Evolutionary conservation across 495 filamentous ascomycete genomes (phyloP), one percentile per base, ranked within the genome.

Genomic region (Talaromyces liani): DNA sequence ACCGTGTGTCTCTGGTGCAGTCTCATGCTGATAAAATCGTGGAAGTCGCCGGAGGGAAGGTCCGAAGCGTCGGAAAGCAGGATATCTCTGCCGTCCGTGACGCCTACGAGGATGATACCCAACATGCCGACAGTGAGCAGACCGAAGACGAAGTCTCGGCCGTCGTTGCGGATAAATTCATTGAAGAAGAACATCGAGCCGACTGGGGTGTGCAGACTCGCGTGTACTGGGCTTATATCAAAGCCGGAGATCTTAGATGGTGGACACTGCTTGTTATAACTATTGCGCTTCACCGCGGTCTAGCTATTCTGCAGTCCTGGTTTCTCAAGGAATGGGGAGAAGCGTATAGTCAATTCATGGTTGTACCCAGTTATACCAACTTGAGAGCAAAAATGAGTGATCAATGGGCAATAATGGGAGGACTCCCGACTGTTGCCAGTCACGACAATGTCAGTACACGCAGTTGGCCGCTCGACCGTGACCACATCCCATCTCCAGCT

Each of bases 301-400:
- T 81, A 29, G 78, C 81, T 61, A 73, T 92, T 58, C 83, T 73
- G 27, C 83, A 89, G 66, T 84, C 82, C 14, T 95, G 90, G 88
- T 93, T 92, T 61, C 82, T 95, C 53, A 93, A 95, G 67, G 81
- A 83, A 66, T 95, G 91, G 91, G 90, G 88, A 55, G 90, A 93
- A 72, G 84, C 85, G 6, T 93, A 93, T 69, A 76, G 79, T 57
- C 64, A 75, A 59, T 66, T 63, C 34, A 31, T 66, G 29, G 51
- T 71, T 5, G 10, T 70, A 6, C 58, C 67, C 24, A 58, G 55
- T 10, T 60, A 65, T 9, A 59, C 64, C 6, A 41, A 33, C 4
- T 64, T 61, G 33, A 59, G 58, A 10, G 41, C 47, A 20, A 63
- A 58, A 3, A 4, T 24, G 45, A 51, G 20, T 20, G 60, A 62